Conservation (phyloP, 139 green algal genomes). For the Trebouxia sp. region DNA sequence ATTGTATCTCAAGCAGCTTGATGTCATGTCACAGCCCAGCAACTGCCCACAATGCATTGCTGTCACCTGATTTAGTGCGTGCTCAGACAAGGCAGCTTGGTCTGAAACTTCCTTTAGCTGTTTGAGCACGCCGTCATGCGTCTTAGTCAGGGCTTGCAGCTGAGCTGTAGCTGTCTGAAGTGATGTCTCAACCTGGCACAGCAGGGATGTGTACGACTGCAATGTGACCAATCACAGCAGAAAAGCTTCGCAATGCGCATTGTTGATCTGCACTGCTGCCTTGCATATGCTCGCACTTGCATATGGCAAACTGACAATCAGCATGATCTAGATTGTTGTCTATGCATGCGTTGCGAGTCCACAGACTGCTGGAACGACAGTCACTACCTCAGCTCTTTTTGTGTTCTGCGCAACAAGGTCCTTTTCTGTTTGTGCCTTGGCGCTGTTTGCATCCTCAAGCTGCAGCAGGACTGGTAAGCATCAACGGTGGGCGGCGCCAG, state of each 20-base stretch:
- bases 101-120: conserved; percentile 1
- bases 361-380: too few relatives aligned
- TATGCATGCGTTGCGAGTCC: too few relatives aligned
- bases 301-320: too few relatives aligned
- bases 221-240: neutral
- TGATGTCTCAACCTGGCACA: conserved; percentile 10
- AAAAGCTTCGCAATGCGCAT: neutral
- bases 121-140: neutral
- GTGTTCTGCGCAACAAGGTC: neutral
- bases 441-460: neutral
- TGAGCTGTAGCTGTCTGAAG: neutral
- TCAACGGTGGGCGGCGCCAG: neutral
- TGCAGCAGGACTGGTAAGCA: neutral
- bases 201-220: neutral
- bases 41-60: neutral
- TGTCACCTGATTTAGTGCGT: conserved; percentile 2
- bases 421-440: neutral
- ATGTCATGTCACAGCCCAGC: too few relatives aligned
- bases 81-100: neutral
- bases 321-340: too few relatives aligned
- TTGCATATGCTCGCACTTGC: too few relatives aligned
- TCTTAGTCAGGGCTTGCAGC: conserved; percentile 1
- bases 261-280: too few relatives aligned
- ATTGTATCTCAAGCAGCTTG: too few relatives aligned
- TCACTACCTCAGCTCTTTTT: neutral